These are phyloP conservation scores for Dendrostoma leiphaemia DNA, from an alignment of 2,329 filamentous ascomycete species.

Conservation along the genomic window DNA sequence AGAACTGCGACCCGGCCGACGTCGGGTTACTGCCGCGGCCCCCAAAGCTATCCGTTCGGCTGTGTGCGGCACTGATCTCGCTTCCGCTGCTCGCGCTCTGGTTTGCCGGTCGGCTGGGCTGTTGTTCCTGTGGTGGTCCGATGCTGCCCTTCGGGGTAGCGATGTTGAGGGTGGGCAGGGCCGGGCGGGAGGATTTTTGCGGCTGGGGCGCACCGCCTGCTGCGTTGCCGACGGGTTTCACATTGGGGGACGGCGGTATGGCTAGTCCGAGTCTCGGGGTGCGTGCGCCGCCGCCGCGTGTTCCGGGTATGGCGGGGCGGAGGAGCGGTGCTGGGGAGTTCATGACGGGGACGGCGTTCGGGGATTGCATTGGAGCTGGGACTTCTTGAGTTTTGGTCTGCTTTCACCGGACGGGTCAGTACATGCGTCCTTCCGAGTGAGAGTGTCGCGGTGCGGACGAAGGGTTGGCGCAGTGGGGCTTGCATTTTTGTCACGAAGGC, in stretches of 20 bases:
- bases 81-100: conserved; percentile 74
- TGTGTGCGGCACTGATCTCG: conserved; percentile 76
- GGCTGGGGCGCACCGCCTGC: conserved; percentile 22
- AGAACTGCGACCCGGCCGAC: conserved; percentile 85
- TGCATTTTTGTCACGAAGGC: background rate
- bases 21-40: conserved; percentile 76
- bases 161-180: conserved; percentile 77
- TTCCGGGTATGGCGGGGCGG: conserved; percentile 76
- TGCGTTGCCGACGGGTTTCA: conserved; percentile 67
- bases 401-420: conserved; percentile 4
- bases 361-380: conserved; percentile 19
- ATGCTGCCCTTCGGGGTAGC: conserved; percentile 86
- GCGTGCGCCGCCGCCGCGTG: conserved; percentile 59
- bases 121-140: conserved; percentile 68
- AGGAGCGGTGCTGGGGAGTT: conserved; percentile 72
- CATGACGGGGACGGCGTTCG: conserved; percentile 53
- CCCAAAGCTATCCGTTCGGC: conserved; percentile 80
- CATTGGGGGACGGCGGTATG: conserved; percentile 84
- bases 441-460: background rate
- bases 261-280: conserved; percentile 81
- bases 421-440: background rate
- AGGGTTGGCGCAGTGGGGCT: background rate
- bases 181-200: conserved; percentile 50
- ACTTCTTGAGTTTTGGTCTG: conserved; percentile 12
- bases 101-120: conserved; percentile 50